Evolutionary conservation across 176 grass and related monocot species (phyloP), one percentile per base, ranked within the genome.

Genomic region (Bolboschoenus planiculmis): DNA sequence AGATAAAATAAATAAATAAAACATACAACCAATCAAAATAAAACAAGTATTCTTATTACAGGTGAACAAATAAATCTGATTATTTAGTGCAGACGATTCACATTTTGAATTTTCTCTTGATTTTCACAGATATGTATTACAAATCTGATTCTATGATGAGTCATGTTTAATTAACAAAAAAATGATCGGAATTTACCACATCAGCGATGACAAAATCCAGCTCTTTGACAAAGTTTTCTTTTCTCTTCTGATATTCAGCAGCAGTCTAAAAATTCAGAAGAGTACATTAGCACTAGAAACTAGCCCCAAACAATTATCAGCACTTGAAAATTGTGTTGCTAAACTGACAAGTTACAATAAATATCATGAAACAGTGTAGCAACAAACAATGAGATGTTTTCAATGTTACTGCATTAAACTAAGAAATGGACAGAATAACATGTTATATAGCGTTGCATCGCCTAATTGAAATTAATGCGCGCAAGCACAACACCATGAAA

Each of bases 171-270:
- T 51, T 51, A 23, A 84, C 35, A 71, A 79, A n/a, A n/a, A 81
- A 87, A 75, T 39, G 42, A 46, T 21, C 11, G 59, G 85, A 85
- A 42, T 61, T 84, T 99, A 99, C 96, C 92, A 99, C 92, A 87
- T 99, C 92, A 2, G 86, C 82, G 42, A 99, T 74, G 56, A 99
- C 96, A 85, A 95, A 99, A 87, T 99, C 96, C 13, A 99, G 89
- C 84, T 99, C 96, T 80, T 99, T 95, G 33, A 91, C 31, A 65
- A 99, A 99, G 39, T 99, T 99, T 56, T 99, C 92, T 89, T 89
- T 91, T 56, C 96, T 88, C 80, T 91, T 86, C 70, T 93, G 88
- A 85, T 88, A 95, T 79, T 99, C 96, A 47, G 96, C 95, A 26
- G 92, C 92, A 64, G 90, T 90, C 96, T 99, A 57, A 46, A 63